Base-by-base conservation (phyloP, 371 early-diverging fungal genomes). In the Rhizomucor pusillus region DNA sequence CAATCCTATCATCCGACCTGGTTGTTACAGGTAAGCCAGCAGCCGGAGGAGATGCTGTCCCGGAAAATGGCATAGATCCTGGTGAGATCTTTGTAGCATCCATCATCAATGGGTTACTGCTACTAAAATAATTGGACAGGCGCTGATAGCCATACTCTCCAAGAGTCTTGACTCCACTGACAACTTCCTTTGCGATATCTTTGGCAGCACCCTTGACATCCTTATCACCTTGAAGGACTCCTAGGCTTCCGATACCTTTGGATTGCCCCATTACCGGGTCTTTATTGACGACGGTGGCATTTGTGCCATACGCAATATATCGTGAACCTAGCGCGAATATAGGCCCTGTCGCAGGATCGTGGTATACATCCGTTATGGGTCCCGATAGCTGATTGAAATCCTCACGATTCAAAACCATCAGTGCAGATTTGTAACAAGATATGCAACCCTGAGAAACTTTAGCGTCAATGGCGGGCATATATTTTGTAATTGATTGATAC, bases 181-280 rank as follows among this genome's bases (percentile, higher is more conserved):
- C 79, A 18, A 88, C 84, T 62, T 86, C 89, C 48, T 85, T 85
- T 4, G 87, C 87, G 29, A 86, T 83, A 22, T 80, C 85, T 19
- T 82, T 82, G 1, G 84, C 85, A 18, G 81, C 66, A 24, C 80
- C 81, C 50, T 71, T 75, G 52, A 74, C 72, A 66, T 72, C 77
- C 24, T 77, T 77, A 5, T 77, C 78, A 1, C 63, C 66, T 50
- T 65, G 66, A 7, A 65, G 48, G 14, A 70, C 63, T 9, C 66
- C 60, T 7, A 63, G 35, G 16, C 58, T 29, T 2, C 46, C 22
- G 22, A 34, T 36, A 7, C 14, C 29, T 13, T 47, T 40, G 2
- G 35, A 14, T 13, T 65, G 47, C 5, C 36, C 50, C 63, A 60
- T 65, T 20, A 62, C 60, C 22, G 69, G 59, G 40, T 68, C 70